Percentiles rank a stretch among this genome's conserved stretches.
These are phyloP conservation scores for Urochloa ruziziensis DNA, from an alignment of 176 grass and related monocot species.

Conservation along the genomic window DNA sequence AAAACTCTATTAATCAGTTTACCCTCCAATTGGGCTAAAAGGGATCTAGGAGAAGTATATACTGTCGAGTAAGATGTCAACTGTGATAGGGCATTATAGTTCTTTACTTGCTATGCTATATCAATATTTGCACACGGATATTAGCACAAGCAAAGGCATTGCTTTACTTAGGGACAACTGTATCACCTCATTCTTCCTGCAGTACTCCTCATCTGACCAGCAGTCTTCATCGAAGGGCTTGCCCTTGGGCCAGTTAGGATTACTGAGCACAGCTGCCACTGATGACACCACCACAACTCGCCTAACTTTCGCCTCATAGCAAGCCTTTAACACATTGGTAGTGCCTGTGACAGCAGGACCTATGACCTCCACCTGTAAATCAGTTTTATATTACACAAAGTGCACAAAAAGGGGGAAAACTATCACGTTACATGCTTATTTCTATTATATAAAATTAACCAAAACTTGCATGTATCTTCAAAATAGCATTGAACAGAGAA, in stretches of 20 bases:
- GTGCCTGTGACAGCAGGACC: slow-evolving; percentile 77
- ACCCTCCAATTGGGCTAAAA: neutral
- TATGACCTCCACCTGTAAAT: slow-evolving; percentile 56
- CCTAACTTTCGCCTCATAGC: slow-evolving; percentile 63
- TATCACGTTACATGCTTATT: neutral
- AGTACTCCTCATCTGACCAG: slow-evolving; percentile 66
- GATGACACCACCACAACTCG: slow-evolving; percentile 76
- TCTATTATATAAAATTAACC: neutral
- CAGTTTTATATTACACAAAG: neutral
- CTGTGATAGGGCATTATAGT: neutral
- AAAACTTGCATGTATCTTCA: neutral
- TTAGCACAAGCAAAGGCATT: neutral
- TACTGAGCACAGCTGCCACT: slow-evolving; percentile 9
- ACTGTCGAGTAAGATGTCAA: neutral
- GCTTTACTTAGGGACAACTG: neutral
- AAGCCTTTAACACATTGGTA: slow-evolving; percentile 75
- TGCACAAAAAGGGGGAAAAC: neutral
- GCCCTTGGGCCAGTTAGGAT: slow-evolving; percentile 62
- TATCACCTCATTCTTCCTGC: slow-evolving; percentile 66
- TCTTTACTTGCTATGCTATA: neutral
- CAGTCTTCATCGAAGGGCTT: slow-evolving; percentile 65
- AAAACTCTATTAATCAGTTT: neutral
- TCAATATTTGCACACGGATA: neutral
- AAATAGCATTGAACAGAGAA: neutral
- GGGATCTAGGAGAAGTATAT: neutral